These are phyloP conservation scores for Golubevia pallescens DNA, from an alignment of 1,284 basidiomycete genomes.

Conservation along the genomic window DNA sequence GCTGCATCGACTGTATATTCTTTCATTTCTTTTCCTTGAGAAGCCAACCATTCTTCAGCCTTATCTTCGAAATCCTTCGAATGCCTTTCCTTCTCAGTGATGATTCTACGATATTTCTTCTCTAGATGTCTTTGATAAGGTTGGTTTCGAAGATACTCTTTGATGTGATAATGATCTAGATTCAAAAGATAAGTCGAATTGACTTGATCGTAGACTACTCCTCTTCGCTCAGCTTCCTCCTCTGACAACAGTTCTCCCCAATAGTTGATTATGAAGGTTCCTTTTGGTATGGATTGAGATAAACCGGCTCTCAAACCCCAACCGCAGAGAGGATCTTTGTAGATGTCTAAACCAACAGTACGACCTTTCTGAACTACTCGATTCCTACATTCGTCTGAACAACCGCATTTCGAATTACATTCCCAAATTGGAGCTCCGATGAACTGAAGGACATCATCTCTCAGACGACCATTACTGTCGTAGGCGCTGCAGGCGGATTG, in stretches of 20 bases:
- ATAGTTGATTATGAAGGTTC: slow-evolving; percentile 82
- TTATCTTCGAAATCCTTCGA: slow-evolving; percentile 4
- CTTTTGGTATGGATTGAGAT: slow-evolving; percentile 70
- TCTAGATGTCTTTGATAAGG: slow-evolving; percentile 21
- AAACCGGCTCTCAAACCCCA: slow-evolving; percentile 58
- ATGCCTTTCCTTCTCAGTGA: neutral
- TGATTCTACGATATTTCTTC: neutral
- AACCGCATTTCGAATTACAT: slow-evolving; percentile 81
- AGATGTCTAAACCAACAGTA: slow-evolving; percentile 65
- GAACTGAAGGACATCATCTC: neutral
- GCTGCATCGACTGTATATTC: slow-evolving; percentile 68
- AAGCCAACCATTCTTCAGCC: slow-evolving; percentile 20
- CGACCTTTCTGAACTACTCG: slow-evolving; percentile 84
- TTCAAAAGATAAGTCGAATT: slow-evolving; percentile 85
- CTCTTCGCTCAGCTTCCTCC: slow-evolving; percentile 73
- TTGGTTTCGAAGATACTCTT: slow-evolving; percentile 55
- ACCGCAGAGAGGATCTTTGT: slow-evolving; percentile 75
- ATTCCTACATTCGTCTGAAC: slow-evolving; percentile 80
- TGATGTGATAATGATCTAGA: slow-evolving; percentile 76
- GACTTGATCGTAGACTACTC: slow-evolving; percentile 74
- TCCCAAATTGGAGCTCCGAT: slow-evolving; percentile 84
- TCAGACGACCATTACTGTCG: slow-evolving; percentile 16
- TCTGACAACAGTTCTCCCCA: slow-evolving; percentile 81
- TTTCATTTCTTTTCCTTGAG: slow-evolving; percentile 55
- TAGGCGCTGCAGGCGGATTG: slow-evolving; percentile 23